A percentile compares a stretch with the other conserved stretches of the same genome.
phyloP scores from a whole-genome alignment of 805 yeast genomes.

The Kazachstania africana region DNA sequence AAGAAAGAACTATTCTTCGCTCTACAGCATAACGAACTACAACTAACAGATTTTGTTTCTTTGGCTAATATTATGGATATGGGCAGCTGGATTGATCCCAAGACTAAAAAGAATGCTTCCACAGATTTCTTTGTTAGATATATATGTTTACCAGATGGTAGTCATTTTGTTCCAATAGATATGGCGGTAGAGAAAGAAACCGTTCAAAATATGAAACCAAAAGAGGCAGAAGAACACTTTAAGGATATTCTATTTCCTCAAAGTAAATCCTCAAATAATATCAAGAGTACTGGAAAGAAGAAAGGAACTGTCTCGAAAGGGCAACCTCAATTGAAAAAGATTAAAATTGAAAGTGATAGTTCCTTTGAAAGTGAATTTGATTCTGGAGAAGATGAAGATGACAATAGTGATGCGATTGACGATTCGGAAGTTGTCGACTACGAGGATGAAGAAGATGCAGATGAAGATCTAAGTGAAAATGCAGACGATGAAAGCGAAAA shows the following conservation, averaged over 20 bases:
- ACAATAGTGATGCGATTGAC: neutral
- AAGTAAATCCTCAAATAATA: neutral
- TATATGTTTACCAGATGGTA: slow-evolving; percentile 11
- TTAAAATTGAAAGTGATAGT: neutral
- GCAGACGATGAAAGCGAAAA: slow-evolving; percentile 2
- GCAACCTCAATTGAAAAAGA: neutral
- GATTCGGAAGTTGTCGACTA: slow-evolving; percentile 2
- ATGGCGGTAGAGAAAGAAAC: slow-evolving; percentile 4
- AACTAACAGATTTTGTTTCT: slow-evolving; percentile 30
- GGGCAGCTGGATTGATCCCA: slow-evolving; percentile 17
- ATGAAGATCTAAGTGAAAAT: slow-evolving; percentile 1
- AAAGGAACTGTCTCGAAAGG: neutral
- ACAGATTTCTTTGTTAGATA: slow-evolving; percentile 9
- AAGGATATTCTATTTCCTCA: slow-evolving; percentile 6
- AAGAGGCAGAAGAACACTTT: slow-evolving; percentile 10
- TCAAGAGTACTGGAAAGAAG: slow-evolving; percentile 1
- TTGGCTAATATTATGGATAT: slow-evolving; percentile 33
- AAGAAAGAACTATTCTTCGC: slow-evolving; percentile 43
- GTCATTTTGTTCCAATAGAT: slow-evolving; percentile 7
- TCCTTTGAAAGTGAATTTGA: neutral
- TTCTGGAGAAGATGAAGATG: neutral
- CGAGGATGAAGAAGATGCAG: slow-evolving; percentile 3
- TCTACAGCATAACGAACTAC: slow-evolving; percentile 32
- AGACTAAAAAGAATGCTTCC: neutral
- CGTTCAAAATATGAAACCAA: slow-evolving; percentile 5